Evolutionary conservation across 768 basidiomycete species (phyloP), one percentile per base, ranked within the genome.

Genomic region (Rhodotorula kratochvilovae): DNA sequence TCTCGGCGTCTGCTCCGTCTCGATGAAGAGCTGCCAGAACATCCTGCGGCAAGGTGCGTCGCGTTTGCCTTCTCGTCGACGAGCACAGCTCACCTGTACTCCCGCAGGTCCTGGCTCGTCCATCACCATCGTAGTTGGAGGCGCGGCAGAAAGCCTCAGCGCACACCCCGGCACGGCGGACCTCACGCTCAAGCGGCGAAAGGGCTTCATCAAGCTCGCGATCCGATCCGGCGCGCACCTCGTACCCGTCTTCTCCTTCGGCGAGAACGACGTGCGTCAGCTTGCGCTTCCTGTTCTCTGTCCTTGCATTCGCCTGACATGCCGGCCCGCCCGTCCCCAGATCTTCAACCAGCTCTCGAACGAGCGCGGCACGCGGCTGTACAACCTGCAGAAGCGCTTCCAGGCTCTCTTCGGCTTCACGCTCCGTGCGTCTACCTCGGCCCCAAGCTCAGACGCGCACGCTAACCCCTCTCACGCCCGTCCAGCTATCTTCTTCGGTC

Each of bases 321-420:
- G n/a, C 59, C 15, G 45, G 33, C 21, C 46, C 39, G 39, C 29
- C 29, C 31, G 53, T 39, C 61, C 31, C 12, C 77, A 97, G 93
- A 96, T 99, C 62, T 99, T 91, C 77, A 85, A 94, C 72, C 95
- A 99, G 82, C 90, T 98, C 88, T 89, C 92, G 4, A 99, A 97
- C 78, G 88, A 92, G 77, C 89, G 88, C 76, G 95, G 94, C 2
- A 96, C 95, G 4, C 88, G 88, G 27, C 81, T 96, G 35, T 91
- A 92, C 81, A 85, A 83, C 19, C 77, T 96, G 12, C 95, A 99
- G 81, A 90, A 91, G 80, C 88, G 87, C 78, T 97, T 99, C 80
- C 92, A 98, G 80, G 86, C 84, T 61, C 81, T 90, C 54, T 97
- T 99, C 76, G 95, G 95, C 11, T 99, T 98, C 80, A 99, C 95